Percentiles rank a stretch among this genome's conserved stretches.
Conservation (phyloP, 129 eudicot species). For the Glebionis coronaria region DNA sequence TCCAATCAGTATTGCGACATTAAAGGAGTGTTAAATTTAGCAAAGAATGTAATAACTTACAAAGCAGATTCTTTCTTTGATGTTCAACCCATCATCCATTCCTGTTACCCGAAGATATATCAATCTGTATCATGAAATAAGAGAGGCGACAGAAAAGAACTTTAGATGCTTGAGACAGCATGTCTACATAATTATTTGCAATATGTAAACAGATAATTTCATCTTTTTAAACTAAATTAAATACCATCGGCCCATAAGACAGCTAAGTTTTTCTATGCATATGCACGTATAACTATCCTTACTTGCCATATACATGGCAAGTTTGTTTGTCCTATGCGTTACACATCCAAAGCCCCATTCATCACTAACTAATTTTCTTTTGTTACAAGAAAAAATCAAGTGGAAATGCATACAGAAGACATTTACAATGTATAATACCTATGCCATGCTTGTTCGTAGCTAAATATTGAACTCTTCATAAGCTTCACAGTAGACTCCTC, state of each 20-base stretch:
- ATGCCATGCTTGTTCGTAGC: conserved; percentile 99
- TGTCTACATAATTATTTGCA: conserved; percentile 1
- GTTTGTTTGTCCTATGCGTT: background rate
- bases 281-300: background rate
- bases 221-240: background rate
- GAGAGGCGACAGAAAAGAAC: conserved; percentile 10
- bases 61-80: conserved; percentile 75
- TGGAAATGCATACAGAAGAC: conserved; percentile 15
- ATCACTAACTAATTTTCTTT: background rate
- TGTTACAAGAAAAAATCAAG: conserved; percentile 2
- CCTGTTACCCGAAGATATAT: conserved; percentile 81
- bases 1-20: conserved; percentile 1
- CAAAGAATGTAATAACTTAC: conserved; percentile 45
- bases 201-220: conserved; percentile 6
- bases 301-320: conserved; percentile 7
- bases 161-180: conserved; percentile 14
- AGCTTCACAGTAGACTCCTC: conserved; percentile 71
- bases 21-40: conserved; percentile 1
- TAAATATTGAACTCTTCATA: conserved; percentile 89
- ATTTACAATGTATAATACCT: conserved; percentile 43
- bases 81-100: conserved; percentile 91
- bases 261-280: background rate
- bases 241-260: background rate
- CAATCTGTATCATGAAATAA: conserved; percentile 45
- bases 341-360: conserved; percentile 10